Base-by-base conservation (phyloP, 2,329 filamentous ascomycete genomes). In the Microdochium paspali region DNA sequence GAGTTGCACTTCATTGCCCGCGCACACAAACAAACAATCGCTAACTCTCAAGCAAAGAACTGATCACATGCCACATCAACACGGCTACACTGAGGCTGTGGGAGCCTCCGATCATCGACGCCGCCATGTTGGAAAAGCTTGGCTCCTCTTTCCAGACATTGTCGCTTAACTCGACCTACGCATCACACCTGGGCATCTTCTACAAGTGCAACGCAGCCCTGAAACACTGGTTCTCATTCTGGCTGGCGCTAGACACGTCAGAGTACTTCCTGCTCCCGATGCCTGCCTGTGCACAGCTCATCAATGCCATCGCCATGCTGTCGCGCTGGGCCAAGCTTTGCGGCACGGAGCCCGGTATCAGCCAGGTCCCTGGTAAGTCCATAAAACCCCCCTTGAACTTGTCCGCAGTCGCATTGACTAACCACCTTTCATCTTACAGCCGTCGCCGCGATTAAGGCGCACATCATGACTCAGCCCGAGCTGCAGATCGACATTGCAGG, bases 241-340 rank as follows among this genome's bases (percentile, higher is more conserved):
- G 74, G 66, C 61, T 73, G 2, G 56, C 63, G 0, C 58, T 79
- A 0, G 69, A 76, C 0, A 58, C 68, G 0, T 52, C 58, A 0
- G 58, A 65, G 3, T 76, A 73, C 47, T 69, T 70, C 48, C 63
- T 66, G 25, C 61, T 76, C 23, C 72, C 76, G 0, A 68, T 76
- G 9, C 61, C 69, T 0, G 55, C 67, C 0, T 71, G 65, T 28
- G 59, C 67, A 1, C 71, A 78, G 46, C 58, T 78, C 0, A 66
- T 77, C 3, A 74, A 76, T 46, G 69, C 67, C n/a, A 58, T 74
- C 39, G 71, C 66, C 4, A 73, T 76, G 66, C 62, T 77, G 1
- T 67, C 71, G 1, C 66, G 74, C 6, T 77, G 73, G 73, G 68
- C 71, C 4, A 73, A 72, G 40, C 61, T 76, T 0, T 62, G 70